These are phyloP conservation scores for Fusarium torulosum DNA, from an alignment of 2,329 filamentous ascomycete genomes.

Conservation along the genomic window DNA sequence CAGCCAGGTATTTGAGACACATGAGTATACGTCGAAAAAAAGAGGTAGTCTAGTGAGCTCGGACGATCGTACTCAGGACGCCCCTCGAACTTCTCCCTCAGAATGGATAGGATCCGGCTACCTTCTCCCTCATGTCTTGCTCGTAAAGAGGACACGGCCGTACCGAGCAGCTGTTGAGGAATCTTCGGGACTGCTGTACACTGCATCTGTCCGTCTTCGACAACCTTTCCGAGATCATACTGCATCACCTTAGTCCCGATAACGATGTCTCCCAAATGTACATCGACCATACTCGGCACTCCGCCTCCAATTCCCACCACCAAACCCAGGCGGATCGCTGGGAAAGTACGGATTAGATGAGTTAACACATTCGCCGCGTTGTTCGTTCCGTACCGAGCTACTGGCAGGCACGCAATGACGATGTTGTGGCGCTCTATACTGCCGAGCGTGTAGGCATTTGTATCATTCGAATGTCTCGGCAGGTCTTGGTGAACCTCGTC, in stretches of 20 bases:
- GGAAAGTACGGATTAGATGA: neutral
- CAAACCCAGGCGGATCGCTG: accelerated
- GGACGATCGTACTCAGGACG: neutral
- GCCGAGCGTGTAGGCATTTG: slow-evolving; percentile 44
- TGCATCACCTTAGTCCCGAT: neutral
- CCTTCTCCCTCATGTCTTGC: neutral
- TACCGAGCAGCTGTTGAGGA: accelerated
- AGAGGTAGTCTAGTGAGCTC: neutral
- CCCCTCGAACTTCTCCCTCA: accelerated
- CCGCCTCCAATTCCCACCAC: neutral
- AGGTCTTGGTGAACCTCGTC: slow-evolving; percentile 42
- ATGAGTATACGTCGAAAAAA: accelerated
- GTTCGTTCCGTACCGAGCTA: slow-evolving; percentile 25
- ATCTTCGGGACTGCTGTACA: neutral
- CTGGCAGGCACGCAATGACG: slow-evolving; percentile 44
- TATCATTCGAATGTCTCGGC: slow-evolving; percentile 28
- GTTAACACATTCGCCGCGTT: neutral
- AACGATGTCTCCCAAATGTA: neutral
- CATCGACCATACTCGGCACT: neutral
- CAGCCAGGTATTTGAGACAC: neutral
- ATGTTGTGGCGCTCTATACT: slow-evolving; percentile 44
- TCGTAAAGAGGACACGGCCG: neutral
- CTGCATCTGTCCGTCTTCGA: accelerated
- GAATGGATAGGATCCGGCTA: neutral
- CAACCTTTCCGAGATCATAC: neutral